These are phyloP conservation scores for Vigna radiata DNA, from an alignment of 306 rosid genomes.

Conservation along the genomic window DNA sequence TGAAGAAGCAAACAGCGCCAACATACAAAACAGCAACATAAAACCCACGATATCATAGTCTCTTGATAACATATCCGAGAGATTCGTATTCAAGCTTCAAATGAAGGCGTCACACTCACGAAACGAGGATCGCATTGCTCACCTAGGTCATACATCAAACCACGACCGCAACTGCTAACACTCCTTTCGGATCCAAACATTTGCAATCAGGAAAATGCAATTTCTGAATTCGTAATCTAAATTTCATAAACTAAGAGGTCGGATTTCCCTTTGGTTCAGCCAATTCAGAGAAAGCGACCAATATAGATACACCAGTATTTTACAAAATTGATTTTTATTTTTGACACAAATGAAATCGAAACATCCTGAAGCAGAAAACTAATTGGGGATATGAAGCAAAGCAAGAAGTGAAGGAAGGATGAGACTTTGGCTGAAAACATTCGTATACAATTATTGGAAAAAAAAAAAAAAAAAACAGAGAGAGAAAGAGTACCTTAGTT, in stretches of 20 bases:
- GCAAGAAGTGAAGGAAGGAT: neutral
- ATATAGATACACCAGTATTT: neutral
- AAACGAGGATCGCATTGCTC: slow-evolving; percentile 40
- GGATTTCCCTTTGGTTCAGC: slow-evolving; percentile 25
- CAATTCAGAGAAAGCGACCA: slow-evolving; percentile 21
- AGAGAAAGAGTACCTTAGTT: slow-evolving; percentile 49
- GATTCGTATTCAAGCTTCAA: slow-evolving; percentile 30
- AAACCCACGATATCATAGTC: slow-evolving; percentile 34
- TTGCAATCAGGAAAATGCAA: slow-evolving; percentile 37
- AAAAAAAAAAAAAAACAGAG: neutral
- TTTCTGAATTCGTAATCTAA: slow-evolving; percentile 31
- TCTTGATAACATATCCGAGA: neutral
- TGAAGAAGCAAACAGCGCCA: slow-evolving; percentile 26
- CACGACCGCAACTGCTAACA: slow-evolving; percentile 37
- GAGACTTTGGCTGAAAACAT: neutral
- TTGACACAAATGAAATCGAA: slow-evolving; percentile 27
- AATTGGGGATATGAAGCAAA: slow-evolving; percentile 33
- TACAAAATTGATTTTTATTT: neutral
- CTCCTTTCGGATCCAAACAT: slow-evolving; percentile 53
- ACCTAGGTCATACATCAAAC: slow-evolving; percentile 40
- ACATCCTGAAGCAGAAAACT: neutral
- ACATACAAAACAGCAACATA: slow-evolving; percentile 26
- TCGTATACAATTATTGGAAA: neutral
- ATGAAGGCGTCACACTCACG: slow-evolving; percentile 26
- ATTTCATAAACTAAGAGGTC: slow-evolving; percentile 36